phyloP scores from a whole-genome alignment of 345 rosid species.

The Eucalyptus tenuipes region DNA sequence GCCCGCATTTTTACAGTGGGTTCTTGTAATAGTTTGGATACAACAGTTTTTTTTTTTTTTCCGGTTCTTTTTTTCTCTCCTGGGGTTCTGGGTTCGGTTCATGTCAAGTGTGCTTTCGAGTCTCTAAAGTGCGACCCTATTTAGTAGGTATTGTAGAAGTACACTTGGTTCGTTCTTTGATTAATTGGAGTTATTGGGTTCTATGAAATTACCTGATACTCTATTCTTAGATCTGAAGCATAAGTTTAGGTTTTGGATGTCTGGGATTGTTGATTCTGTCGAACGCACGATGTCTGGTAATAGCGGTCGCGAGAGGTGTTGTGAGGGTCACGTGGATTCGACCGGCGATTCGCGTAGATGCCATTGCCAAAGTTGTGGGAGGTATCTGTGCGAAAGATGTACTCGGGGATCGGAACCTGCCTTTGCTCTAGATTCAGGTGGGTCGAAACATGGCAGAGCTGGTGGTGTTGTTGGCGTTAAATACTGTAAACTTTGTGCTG shows the following conservation, averaged over 20 bases:
- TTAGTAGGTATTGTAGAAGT: neutral
- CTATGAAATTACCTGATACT: conserved; percentile 75
- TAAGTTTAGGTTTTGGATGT: conserved; percentile 69
- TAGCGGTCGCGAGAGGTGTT: conserved; percentile 25
- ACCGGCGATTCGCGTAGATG: conserved; percentile 15
- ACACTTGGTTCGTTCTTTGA: conserved; percentile 4
- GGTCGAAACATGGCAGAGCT: neutral
- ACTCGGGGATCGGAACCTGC: conserved; percentile 3
- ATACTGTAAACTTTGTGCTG: conserved; percentile 56
- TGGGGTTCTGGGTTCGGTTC: neutral
- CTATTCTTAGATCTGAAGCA: conserved; percentile 58
- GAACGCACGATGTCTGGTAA: conserved; percentile 32
- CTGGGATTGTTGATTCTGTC: conserved; percentile 24
- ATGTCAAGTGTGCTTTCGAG: neutral
- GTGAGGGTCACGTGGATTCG: conserved; percentile 29
- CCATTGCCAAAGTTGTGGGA: conserved; percentile 55
- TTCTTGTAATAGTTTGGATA: conserved; percentile 1
- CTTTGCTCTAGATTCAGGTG: conserved; percentile 5
- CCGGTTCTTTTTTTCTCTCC: neutral
- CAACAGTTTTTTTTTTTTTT: neutral
- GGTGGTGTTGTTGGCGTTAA: conserved; percentile 10
- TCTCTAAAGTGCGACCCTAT: neutral
- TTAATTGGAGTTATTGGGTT: conserved; percentile 21
- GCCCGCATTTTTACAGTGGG: neutral
- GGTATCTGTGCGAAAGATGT: conserved; percentile 45